These are phyloP conservation scores for Arxiozyma telluris DNA, from an alignment of 1,139 yeast genomes.

Conservation along the genomic window DNA sequence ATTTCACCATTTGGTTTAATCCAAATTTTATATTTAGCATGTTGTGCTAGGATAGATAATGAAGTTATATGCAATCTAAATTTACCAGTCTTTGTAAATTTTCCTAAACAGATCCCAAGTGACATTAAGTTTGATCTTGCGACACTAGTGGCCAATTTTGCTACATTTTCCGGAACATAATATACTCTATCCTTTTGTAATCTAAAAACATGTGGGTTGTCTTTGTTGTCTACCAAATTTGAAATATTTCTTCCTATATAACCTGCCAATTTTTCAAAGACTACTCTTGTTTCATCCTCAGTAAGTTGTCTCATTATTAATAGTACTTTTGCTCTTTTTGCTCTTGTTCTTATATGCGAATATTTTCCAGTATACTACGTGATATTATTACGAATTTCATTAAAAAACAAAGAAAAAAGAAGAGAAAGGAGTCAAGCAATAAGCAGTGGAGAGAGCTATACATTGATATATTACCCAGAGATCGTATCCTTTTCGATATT, in stretches of 20 bases:
- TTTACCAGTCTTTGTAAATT: constrained; percentile 95
- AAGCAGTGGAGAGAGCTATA: too few relatives aligned
- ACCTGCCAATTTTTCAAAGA: constrained; percentile 91
- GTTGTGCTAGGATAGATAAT: constrained; percentile 68
- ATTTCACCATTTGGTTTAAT: constrained; percentile 95
- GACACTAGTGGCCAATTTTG: constrained; percentile 82
- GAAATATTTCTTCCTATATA: constrained; percentile 93
- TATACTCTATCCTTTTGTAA: constrained; percentile 94
- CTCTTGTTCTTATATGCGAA: not conserved
- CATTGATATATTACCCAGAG: too few relatives aligned
- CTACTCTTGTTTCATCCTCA: constrained; percentile 93
- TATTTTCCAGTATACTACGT: not conserved
- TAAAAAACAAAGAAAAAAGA: too few relatives aligned
- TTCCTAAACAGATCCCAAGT: constrained; percentile 86
- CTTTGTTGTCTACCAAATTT: constrained; percentile 75
- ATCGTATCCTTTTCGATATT: not conserved
- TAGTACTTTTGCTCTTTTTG: not conserved
- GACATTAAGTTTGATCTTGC: constrained; percentile 88
- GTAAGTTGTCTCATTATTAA: constrained; percentile 79
- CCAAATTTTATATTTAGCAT: constrained; percentile 93
- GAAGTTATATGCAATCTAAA: constrained; percentile 93
- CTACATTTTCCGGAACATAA: constrained; percentile 75
- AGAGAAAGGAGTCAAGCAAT: not conserved
- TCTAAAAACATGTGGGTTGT: constrained; percentile 89
- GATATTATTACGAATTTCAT: not conserved